phyloP scores from a whole-genome alignment of 2,329 filamentous ascomycete species.

The Aspergillus phoenicis region DNA sequence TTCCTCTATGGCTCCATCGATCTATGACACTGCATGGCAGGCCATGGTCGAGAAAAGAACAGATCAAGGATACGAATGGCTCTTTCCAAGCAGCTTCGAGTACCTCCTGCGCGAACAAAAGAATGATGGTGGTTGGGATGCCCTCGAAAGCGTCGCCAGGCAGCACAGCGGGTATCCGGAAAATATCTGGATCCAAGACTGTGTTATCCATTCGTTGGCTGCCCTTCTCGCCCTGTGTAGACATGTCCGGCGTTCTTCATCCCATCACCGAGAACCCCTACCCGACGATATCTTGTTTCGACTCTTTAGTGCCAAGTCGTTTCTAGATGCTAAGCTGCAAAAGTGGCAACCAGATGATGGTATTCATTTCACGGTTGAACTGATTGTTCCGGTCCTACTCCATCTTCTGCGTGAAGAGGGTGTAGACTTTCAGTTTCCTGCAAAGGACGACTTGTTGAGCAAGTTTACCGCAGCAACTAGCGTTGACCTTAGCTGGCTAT shows the following conservation, averaged over 20 bases:
- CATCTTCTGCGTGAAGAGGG: constrained; percentile 4
- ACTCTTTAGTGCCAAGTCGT: constrained; percentile 5
- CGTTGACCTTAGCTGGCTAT: constrained; percentile 8
- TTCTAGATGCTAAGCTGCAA: background rate
- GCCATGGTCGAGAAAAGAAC: constrained; percentile 10
- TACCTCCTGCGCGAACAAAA: constrained; percentile 32
- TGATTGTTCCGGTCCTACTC: constrained; percentile 9
- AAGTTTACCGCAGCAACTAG: constrained; percentile 1
- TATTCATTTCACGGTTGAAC: constrained; percentile 8
- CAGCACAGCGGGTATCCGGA: background rate
- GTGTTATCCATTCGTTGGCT: constrained; percentile 10
- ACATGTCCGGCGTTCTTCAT: background rate
- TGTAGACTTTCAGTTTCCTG: constrained; percentile 7
- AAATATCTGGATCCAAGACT: constrained; percentile 4
- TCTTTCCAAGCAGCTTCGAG: constrained; percentile 39
- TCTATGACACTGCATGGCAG: constrained; percentile 19
- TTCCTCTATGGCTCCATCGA: constrained; percentile 13
- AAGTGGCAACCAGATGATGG: background rate
- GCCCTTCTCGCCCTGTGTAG: constrained; percentile 10
- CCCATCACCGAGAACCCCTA: background rate
- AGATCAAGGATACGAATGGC: constrained; percentile 19
- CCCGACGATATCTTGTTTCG: background rate
- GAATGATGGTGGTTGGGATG: constrained; percentile 31
- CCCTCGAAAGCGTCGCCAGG: background rate
- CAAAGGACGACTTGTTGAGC: constrained; percentile 1